phyloP scores from a whole-genome alignment of 106 monocot genomes.

The Vanilla planifolia region DNA sequence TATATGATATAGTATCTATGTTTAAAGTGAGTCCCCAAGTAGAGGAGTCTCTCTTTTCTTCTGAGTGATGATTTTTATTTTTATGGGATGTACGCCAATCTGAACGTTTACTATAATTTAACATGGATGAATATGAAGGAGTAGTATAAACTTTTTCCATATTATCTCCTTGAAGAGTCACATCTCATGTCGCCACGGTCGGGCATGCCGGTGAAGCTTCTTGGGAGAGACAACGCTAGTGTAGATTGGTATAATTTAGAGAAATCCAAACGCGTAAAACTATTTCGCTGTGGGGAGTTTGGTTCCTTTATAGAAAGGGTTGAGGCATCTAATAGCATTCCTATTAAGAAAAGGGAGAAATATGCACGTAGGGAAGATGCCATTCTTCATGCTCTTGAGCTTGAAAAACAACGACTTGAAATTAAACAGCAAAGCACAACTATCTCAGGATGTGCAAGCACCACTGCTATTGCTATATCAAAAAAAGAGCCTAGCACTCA shows the following conservation, averaged over 20 bases:
- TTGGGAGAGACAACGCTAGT: slow-evolving; percentile 85
- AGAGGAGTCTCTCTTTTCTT: too few relatives aligned
- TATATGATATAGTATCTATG: too few relatives aligned
- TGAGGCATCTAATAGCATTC: slow-evolving; percentile 63
- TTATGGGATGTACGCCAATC: too few relatives aligned
- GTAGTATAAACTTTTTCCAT: too few relatives aligned
- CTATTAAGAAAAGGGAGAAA: slow-evolving; percentile 90
- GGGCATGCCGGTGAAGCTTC: slow-evolving; percentile 85
- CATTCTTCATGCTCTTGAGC: slow-evolving; percentile 91
- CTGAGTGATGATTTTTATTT: too few relatives aligned
- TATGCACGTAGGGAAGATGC: slow-evolving; percentile 90
- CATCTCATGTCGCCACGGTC: slow-evolving; percentile 86
- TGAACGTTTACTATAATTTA: too few relatives aligned
- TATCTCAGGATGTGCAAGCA: slow-evolving; percentile 7
- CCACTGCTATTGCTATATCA: slow-evolving; percentile 10
- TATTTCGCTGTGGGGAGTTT: slow-evolving; percentile 91
- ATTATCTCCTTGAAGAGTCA: slow-evolving; percentile 66
- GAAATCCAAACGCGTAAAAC: slow-evolving; percentile 88
- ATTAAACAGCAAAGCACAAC: slow-evolving; percentile 18
- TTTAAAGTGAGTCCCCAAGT: too few relatives aligned
- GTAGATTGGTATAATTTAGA: slow-evolving; percentile 96
- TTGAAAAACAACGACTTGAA: slow-evolving; percentile 54
- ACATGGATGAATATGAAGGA: too few relatives aligned
- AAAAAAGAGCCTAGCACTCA: slow-evolving; percentile 19
- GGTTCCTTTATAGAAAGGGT: slow-evolving; percentile 84